Base-by-base conservation (phyloP, 768 basidiomycete genomes). In the Mycena floridula region DNA sequence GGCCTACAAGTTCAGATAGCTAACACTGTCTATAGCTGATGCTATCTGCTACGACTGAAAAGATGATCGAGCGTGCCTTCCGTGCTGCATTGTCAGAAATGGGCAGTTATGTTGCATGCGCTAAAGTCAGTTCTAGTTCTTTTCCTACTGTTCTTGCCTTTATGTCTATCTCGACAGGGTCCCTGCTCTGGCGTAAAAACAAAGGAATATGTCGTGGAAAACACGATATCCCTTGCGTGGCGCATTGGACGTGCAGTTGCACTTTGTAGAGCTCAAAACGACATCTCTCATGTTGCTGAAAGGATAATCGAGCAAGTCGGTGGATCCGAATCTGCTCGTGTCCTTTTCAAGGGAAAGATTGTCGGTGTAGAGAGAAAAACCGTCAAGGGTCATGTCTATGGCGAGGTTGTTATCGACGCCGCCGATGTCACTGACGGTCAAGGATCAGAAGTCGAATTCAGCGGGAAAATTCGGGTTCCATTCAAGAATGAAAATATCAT, bases 401-500 rank as follows among this genome's bases (percentile, higher is more conserved):
- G 68, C 2, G 63, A 68, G 40, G 64, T 68, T 0, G 47, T 64
- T 24, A 57, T 69, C 37, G 49, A 44, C 22, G 51, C 66, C 0
- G 56, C 55, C 23, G 58, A 58, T n/a, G 40, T 50, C 42, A 20
- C 24, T 7, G 60, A 54, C 18, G n/a, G n/a, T n/a, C n/a, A n/a
- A n/a, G n/a, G n/a, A n/a, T n/a, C n/a, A n/a, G 60, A 66, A 32
- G 58, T 57, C 39, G 63, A 59, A 47, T 64, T 61, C 38, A 25
- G 50, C 15, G 60, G 63, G 18, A 54, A 50, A 6, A 48, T 77
- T 21, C 55, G 58, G 12, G 70, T 77, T 46, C 73, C 77, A 5
- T 78, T 77, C 68, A 72, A 76, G 61, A 77, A 77, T 54, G 76
- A 77, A 53, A 77, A 76, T 56, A 55, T 77, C 21, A 62, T 66